Conservation (phyloP, 164 flowering plant species). For the Stephania cephalantha region DNA sequence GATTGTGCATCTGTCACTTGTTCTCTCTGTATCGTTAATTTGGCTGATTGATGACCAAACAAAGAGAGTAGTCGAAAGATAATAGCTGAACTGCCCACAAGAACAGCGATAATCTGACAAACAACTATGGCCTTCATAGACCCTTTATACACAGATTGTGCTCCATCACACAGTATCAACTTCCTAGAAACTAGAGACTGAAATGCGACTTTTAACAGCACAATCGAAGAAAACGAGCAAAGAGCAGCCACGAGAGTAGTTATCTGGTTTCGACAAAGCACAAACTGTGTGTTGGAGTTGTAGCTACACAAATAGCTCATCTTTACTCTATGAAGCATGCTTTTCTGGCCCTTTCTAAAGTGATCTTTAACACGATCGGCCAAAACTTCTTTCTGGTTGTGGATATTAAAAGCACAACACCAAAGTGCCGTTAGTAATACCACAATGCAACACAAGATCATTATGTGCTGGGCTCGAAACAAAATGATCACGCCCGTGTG, state of each 20-base stretch:
- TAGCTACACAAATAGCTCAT: neutral
- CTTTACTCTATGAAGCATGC: neutral
- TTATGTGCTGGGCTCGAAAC: neutral
- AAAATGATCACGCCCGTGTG: neutral
- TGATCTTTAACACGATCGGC: neutral
- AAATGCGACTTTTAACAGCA: neutral
- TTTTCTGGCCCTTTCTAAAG: neutral
- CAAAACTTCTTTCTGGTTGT: neutral
- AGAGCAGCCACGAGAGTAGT: neutral
- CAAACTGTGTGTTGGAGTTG: neutral
- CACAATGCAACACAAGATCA: neutral
- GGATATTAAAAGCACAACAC: neutral
- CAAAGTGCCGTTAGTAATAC: constrained; percentile 3
- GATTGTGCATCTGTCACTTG: neutral
- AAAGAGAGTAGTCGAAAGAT: neutral
- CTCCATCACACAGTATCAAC: neutral
- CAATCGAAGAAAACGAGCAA: neutral
- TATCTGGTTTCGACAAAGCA: neutral
- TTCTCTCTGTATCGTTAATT: neutral
- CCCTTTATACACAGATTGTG: neutral
- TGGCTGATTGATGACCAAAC: neutral
- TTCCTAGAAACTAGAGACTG: neutral
- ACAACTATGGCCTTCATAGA: neutral
- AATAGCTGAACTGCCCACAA: neutral
- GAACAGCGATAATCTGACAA: neutral